Evolutionary conservation across 495 filamentous ascomycete species (phyloP), one percentile per base, ranked within the genome.

Genomic region (Daldinia caldariorum): DNA sequence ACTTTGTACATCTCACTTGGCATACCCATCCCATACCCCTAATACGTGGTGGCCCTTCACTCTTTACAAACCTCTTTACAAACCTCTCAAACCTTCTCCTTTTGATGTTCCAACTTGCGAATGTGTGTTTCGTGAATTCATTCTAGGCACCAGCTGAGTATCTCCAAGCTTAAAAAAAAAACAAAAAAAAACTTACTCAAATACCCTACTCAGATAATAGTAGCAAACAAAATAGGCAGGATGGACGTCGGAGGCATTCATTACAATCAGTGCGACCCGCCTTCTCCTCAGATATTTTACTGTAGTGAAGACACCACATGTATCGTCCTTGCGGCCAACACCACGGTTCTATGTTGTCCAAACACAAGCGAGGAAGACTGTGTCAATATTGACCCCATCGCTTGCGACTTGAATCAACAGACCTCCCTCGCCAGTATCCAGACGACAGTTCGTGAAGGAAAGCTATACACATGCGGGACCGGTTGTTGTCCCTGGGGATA

Each of bases 401-500:
- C 13, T 26, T 59, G 56, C 37, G 12, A 59, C 14, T 18, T 59
- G 37, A n/a, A 20, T 6, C 56, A 43, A 14, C 22, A 59, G 37
- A 16, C 3, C 7, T 5, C 56, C 16, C 13, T 38, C 22, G 4
- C 22, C 3, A 22, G 39, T 18, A 16, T 59, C 56, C 56, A 59
- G 38, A 43, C 56, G 1, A 45, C 20, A 18, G 18, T 26, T 13
- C 20, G 20, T 0, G 22, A 41, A 3, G 56, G 56, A 31, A 32
- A 43, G 13, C 26, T 59, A 13, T 16, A 29, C 10, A 14, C 0
- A 9, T 59, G 56, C 32, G 56, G 37, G 10, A 22, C 6, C 3
- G 22, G 29, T 10, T 59, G 56, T 22, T 59, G 56, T 31, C 37
- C 56, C 4, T 59, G 56, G 56, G 56, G 56, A 10, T 45, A 43